Evolutionary conservation across 768 basidiomycete genomes (phyloP).

Genomic region (Lactarius quietus): DNA sequence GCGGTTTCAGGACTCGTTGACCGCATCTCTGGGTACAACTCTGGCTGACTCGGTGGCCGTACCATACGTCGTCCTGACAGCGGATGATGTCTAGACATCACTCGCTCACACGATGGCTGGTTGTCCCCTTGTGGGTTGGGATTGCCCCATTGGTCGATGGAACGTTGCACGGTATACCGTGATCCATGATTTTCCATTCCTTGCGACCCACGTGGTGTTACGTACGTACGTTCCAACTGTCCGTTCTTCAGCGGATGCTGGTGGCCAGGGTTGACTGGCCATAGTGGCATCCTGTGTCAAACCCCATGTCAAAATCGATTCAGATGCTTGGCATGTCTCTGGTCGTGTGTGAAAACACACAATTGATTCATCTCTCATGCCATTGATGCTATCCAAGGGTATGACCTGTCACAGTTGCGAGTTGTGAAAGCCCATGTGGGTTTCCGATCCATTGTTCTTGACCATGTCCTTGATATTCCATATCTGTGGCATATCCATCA

Average conservation of each 20-base stretch:
- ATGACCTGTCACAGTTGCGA: neutral
- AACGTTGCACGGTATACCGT: slow-evolving; percentile 13
- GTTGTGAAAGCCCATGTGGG: neutral
- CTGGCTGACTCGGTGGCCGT: too few relatives aligned
- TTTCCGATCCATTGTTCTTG: neutral
- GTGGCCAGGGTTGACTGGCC: too few relatives aligned
- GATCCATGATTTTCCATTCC: neutral
- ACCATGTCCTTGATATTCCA: neutral
- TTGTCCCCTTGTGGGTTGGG: neutral
- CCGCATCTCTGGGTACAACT: too few relatives aligned
- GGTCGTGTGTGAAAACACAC: neutral
- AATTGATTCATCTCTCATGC: neutral
- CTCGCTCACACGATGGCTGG: neutral
- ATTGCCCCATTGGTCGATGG: slow-evolving; percentile 13
- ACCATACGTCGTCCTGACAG: slow-evolving; percentile 13
- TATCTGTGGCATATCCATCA: too few relatives aligned
- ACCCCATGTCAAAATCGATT: too few relatives aligned
- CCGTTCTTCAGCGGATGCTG: slow-evolving; percentile 13
- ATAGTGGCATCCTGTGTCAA: neutral
- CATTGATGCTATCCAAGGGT: neutral
- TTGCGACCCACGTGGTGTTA: neutral
- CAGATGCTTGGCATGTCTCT: too few relatives aligned
- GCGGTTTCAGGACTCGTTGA: too few relatives aligned
- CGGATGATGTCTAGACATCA: slow-evolving; percentile 8
- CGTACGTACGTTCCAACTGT: slow-evolving; percentile 1